phyloP scores from a whole-genome alignment of 1,284 basidiomycete genomes.

The Trichosporon faecale region DNA sequence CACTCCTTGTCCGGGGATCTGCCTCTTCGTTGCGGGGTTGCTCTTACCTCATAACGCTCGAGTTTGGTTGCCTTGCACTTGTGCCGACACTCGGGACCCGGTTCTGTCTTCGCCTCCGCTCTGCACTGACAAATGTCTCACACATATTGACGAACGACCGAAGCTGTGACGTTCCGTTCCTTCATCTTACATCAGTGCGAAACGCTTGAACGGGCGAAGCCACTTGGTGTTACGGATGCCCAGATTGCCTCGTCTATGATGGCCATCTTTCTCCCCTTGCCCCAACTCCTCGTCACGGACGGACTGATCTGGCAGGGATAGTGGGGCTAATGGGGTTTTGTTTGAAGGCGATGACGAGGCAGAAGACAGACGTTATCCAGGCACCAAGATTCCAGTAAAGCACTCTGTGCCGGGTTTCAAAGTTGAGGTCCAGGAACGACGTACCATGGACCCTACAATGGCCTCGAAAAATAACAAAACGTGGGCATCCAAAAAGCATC shows the following conservation, averaged over 20 bases:
- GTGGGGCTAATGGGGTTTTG: background rate
- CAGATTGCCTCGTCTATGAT: background rate
- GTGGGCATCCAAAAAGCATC: slow-evolving; percentile 7
- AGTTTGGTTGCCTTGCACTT: background rate
- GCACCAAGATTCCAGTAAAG: slow-evolving; percentile 8
- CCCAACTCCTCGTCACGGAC: background rate
- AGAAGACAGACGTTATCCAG: background rate
- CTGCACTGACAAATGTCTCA: background rate
- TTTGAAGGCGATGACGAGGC: background rate
- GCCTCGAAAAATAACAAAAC: background rate
- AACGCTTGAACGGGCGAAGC: background rate
- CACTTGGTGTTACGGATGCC: background rate
- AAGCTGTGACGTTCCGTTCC: background rate
- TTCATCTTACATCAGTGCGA: no score
- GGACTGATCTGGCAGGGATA: background rate
- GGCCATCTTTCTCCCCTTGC: background rate
- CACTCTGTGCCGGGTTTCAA: background rate
- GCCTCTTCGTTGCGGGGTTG: background rate
- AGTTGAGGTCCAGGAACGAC: background rate
- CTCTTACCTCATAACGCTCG: no score
- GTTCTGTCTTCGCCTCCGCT: background rate
- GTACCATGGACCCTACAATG: slow-evolving; percentile 3
- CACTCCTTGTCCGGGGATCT: background rate
- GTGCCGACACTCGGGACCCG: background rate
- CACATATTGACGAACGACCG: background rate